Conservation (phyloP, 495 filamentous ascomycete genomes). For the Staphylotrichum tortipilum region DNA sequence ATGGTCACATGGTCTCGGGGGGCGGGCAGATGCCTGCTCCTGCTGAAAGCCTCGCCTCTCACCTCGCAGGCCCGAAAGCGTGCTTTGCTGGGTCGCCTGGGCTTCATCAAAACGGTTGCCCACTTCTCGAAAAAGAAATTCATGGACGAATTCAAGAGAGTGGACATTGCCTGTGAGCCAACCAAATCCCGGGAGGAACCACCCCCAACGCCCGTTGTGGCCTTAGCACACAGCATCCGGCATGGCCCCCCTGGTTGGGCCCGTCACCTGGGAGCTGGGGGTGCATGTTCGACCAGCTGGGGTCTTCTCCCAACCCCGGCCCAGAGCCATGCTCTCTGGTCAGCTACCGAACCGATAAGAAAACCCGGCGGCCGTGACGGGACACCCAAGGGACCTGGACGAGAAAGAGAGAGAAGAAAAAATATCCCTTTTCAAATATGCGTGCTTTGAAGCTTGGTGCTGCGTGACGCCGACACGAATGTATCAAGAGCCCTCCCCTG, state of each 20-base stretch:
- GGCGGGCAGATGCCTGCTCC: too few relatives aligned
- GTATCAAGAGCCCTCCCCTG: not conserved
- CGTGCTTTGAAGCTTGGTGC: not conserved
- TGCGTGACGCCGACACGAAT: not conserved
- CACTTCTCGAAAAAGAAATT: not conserved
- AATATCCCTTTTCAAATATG: too few relatives aligned
- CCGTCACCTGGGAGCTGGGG: too few relatives aligned
- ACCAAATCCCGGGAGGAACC: conserved; percentile 19
- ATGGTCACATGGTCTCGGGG: too few relatives aligned
- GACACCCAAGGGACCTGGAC: too few relatives aligned
- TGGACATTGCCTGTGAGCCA: conserved; percentile 9
- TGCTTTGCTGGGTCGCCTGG: not conserved
- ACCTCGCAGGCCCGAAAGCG: not conserved
- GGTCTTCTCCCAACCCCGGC: conserved; percentile 4
- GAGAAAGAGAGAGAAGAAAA: too few relatives aligned
- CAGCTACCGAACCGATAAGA: too few relatives aligned
- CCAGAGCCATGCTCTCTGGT: too few relatives aligned
- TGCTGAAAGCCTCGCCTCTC: too few relatives aligned
- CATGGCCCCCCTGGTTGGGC: conserved; percentile 13
- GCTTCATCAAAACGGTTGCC: conserved; percentile 9
- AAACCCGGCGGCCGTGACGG: too few relatives aligned
- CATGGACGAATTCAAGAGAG: conserved; percentile 2
- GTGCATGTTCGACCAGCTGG: too few relatives aligned
- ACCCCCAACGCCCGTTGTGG: conserved; percentile 15
- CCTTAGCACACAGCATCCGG: conserved; percentile 17